These are phyloP conservation scores for Diutina scorzettiae DNA, from an alignment of 1,139 yeast species.

Conservation along the genomic window DNA sequence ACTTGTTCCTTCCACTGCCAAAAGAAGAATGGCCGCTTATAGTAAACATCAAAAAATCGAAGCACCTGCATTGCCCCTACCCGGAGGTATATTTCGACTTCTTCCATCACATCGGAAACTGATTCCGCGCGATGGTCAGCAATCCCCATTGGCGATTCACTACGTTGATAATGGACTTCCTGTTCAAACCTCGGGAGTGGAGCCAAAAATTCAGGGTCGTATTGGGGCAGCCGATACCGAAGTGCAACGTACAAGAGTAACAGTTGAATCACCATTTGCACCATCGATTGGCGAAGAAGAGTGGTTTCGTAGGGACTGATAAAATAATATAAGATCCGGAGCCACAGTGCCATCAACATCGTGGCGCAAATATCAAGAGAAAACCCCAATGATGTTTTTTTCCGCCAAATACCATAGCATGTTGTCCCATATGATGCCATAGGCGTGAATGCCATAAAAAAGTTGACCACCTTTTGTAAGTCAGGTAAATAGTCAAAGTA, in stretches of 20 bases:
- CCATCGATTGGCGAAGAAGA: constrained; percentile 59
- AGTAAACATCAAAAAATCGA: constrained; percentile 58
- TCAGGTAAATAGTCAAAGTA: constrained; percentile 34
- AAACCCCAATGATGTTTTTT: constrained; percentile 63
- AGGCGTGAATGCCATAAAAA: constrained; percentile 61
- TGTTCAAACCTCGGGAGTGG: constrained; percentile 14
- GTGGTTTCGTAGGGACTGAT: constrained; percentile 74
- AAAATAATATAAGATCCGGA: constrained; percentile 65
- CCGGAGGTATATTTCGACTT: neutral
- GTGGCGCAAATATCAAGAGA: constrained; percentile 85
- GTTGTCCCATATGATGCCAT: constrained; percentile 80
- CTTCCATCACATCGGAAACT: neutral
- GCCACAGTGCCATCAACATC: constrained; percentile 67
- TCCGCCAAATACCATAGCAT: constrained; percentile 50
- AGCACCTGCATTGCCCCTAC: constrained; percentile 19
- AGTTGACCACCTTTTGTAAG: constrained; percentile 22
- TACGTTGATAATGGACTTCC: neutral
- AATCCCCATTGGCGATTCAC: neutral
- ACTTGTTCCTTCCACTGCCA: constrained; percentile 76
- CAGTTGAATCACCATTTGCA: constrained; percentile 68
- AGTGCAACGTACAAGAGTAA: constrained; percentile 52
- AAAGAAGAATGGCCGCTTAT: constrained; percentile 50
- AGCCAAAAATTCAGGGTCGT: constrained; percentile 30
- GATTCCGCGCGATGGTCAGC: neutral
- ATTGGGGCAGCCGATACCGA: constrained; percentile 37